Evolutionary conservation across 257 asterid genomes (phyloP).

Genomic region (Lantana camara): DNA sequence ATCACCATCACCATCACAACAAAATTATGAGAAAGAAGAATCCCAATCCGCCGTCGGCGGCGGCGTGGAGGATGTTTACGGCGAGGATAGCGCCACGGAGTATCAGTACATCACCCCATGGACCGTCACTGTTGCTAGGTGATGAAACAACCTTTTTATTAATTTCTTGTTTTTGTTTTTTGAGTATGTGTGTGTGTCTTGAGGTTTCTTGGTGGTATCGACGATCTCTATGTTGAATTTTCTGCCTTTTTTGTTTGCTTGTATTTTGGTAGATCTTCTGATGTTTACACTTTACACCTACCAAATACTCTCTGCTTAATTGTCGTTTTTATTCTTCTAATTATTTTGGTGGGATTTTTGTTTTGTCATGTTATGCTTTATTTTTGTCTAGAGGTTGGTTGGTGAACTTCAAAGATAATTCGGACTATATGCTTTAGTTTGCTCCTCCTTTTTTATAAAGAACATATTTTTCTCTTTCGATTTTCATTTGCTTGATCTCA

Average conservation of each 20-base stretch:
- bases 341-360: not conserved
- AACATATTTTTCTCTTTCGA: not conserved
- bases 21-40: conserved; percentile 39
- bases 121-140: conserved; percentile 79
- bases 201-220: conserved; percentile 18
- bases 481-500: conserved; percentile 5
- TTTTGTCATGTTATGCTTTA: conserved; percentile 1
- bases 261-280: not conserved
- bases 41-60: conserved; percentile 52
- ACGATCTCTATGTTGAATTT: conserved; percentile 35
- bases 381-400: conserved; percentile 2
- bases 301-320: not conserved
- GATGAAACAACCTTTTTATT: conserved; percentile 11
- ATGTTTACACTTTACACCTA: conserved; percentile 9
- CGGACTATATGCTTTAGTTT: not conserved
- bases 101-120: conserved; percentile 74
- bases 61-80: conserved; percentile 75
- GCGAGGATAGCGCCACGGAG: conserved; percentile 85
- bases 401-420: conserved; percentile 7
- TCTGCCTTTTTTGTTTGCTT: conserved; percentile 12
- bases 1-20: conserved; percentile 25
- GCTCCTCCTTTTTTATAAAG: not conserved
- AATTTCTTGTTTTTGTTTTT: not conserved
- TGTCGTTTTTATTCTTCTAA: too few relatives aligned
- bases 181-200: not conserved